A percentile compares a stretch with the other conserved stretches of the same genome.
Evolutionary conservation across 495 filamentous ascomycete genomes (phyloP).

Genomic region (Oleoguttula mirabilis): DNA sequence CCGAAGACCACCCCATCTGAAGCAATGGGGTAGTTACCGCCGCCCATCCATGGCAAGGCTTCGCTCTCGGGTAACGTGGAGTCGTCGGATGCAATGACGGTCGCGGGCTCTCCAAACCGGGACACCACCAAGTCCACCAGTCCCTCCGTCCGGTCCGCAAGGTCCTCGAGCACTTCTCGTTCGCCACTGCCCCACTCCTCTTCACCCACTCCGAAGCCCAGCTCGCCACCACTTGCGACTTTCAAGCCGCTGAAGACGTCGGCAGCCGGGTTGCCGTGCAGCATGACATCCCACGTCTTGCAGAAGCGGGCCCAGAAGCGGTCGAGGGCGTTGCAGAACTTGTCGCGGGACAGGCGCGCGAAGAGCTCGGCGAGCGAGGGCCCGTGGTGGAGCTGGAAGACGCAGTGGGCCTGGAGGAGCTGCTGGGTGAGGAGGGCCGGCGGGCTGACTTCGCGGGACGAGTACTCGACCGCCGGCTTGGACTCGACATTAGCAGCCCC

Average conservation of each 20-base stretch:
- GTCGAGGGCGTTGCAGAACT: conserved; percentile 53
- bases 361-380: conserved; percentile 54
- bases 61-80: conserved; percentile 7
- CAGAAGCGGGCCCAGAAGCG: conserved; percentile 77
- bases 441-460: conserved; percentile 78
- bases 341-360: conserved; percentile 43
- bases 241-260: conserved; percentile 75
- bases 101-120: conserved; percentile 54
- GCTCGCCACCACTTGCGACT: conserved; percentile 78
- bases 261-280: conserved; percentile 76
- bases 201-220: conserved; percentile 87
- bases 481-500: conserved; percentile 22
- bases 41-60: conserved; percentile 51
- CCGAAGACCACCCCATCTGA: conserved; percentile 78
- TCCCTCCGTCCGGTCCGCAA: conserved; percentile 52
- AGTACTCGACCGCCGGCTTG: conserved; percentile 51
- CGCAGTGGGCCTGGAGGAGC: conserved; percentile 64
- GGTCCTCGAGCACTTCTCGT: conserved; percentile 77
- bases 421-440: conserved; percentile 66
- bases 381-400: conserved; percentile 81
- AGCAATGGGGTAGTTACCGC: conserved; percentile 46
- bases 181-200: conserved; percentile 89
- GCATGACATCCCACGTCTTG: conserved; percentile 74
- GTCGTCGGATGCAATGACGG: conserved; percentile 4
- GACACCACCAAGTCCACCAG: conserved; percentile 77